Evolutionary conservation across 805 yeast species (phyloP).

Genomic region (Hanseniaspora guilliermondii): DNA sequence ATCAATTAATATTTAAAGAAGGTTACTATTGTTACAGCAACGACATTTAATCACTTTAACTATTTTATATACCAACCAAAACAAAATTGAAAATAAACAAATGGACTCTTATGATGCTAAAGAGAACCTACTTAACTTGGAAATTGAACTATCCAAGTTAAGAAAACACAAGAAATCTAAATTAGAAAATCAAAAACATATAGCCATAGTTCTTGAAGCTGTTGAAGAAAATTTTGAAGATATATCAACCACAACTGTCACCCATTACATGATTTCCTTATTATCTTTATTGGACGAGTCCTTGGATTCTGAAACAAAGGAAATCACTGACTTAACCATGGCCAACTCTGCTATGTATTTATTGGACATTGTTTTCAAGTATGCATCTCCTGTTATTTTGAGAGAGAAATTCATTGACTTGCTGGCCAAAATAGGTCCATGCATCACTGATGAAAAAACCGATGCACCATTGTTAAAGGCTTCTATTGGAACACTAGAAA

Average conservation of each 20-base stretch:
- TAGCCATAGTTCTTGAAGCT: constrained; percentile 72
- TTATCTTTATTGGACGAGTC: constrained; percentile 71
- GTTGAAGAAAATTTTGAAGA: constrained; percentile 78
- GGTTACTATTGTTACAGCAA: no score
- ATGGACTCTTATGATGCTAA: constrained; percentile 11
- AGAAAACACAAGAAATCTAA: constrained; percentile 67
- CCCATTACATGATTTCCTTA: constrained; percentile 76
- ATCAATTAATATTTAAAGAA: neutral
- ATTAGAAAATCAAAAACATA: constrained; percentile 71
- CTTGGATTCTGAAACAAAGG: constrained; percentile 35
- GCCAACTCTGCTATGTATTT: constrained; percentile 72
- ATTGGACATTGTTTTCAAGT: constrained; percentile 67
- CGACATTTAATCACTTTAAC: neutral
- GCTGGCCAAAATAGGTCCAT: constrained; percentile 67
- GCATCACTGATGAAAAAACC: constrained; percentile 52
- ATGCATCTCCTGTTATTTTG: constrained; percentile 54
- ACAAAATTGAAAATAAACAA: neutral
- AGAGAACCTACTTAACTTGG: constrained; percentile 37
- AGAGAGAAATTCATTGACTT: constrained; percentile 67
- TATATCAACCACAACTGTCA: constrained; percentile 45
- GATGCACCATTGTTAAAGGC: constrained; percentile 76
- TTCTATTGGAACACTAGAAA: constrained; percentile 74
- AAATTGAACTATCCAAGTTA: constrained; percentile 51
- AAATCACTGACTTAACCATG: constrained; percentile 44
- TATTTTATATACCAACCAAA: neutral